Percentiles rank a stretch among this genome's conserved stretches.
Evolutionary conservation across 306 rosid species (phyloP).

Genomic region (Quercus wislizeni): DNA sequence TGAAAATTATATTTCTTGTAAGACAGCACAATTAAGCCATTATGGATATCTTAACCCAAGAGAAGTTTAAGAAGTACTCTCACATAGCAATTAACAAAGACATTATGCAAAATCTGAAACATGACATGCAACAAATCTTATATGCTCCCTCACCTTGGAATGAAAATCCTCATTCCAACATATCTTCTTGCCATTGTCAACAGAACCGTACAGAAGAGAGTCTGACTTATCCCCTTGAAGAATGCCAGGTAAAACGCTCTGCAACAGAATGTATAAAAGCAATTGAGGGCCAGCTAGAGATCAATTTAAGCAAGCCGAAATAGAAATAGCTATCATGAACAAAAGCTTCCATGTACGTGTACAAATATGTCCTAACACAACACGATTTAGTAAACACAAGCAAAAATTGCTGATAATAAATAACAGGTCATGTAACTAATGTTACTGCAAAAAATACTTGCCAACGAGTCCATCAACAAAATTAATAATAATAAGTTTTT

Average conservation of each 20-base stretch:
- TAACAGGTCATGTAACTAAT: not conserved
- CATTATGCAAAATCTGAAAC: slow-evolving; percentile 14
- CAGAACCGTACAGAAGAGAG: slow-evolving; percentile 96
- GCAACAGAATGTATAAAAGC: slow-evolving; percentile 26
- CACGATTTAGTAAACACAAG: not conserved
- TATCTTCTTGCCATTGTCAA: slow-evolving; percentile 96
- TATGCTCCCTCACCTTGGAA: slow-evolving; percentile 68
- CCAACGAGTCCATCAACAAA: not conserved
- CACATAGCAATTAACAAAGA: slow-evolving; percentile 1
- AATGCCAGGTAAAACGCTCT: slow-evolving; percentile 99
- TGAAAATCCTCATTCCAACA: slow-evolving; percentile 98
- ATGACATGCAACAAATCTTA: slow-evolving; percentile 1
- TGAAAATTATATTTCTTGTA: not conserved
- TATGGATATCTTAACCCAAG: not conserved
- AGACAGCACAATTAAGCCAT: not conserved
- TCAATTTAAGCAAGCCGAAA: slow-evolving; percentile 12
- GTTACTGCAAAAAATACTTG: not conserved
- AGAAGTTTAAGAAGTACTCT: not conserved
- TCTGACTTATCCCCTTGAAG: slow-evolving; percentile 99
- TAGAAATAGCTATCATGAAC: slow-evolving; percentile 7
- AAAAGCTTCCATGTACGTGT: not conserved
- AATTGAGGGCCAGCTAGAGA: not conserved
- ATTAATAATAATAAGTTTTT: not conserved
- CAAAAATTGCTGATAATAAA: not conserved
- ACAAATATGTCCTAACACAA: not conserved